phyloP scores from a whole-genome alignment of 2,329 filamentous ascomycete species.

The Hyphodiscus sp. region DNA sequence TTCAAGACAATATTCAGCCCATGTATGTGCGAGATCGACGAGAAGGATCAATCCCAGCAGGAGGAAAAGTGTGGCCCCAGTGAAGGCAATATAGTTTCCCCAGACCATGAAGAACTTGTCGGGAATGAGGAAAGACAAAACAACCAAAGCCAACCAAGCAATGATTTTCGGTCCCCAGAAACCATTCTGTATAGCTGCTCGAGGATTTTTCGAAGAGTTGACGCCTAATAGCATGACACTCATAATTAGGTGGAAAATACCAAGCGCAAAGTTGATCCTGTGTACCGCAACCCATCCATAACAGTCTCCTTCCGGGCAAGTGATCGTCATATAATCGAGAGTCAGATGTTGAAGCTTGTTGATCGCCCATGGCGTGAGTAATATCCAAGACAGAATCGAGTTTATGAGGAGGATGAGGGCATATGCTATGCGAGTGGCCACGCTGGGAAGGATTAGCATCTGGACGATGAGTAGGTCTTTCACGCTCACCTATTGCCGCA shows the following conservation, averaged over 20 bases:
- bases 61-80: slow-evolving; percentile 87
- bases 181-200: slow-evolving; percentile 90
- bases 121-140: slow-evolving; percentile 91
- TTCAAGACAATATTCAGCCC: slow-evolving; percentile 92
- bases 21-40: slow-evolving; percentile 91
- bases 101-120: slow-evolving; percentile 92
- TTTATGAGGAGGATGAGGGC: slow-evolving; percentile 92
- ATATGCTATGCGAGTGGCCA: slow-evolving; percentile 94
- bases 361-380: slow-evolving; percentile 98
- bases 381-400: slow-evolving; percentile 96
- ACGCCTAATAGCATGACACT: slow-evolving; percentile 82
- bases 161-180: slow-evolving; percentile 97
- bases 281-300: slow-evolving; percentile 96
- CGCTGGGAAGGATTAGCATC: slow-evolving; percentile 43
- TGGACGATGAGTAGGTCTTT: not conserved
- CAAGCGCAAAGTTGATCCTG: slow-evolving; percentile 95
- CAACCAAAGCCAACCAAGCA: slow-evolving; percentile 78
- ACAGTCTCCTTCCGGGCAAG: slow-evolving; percentile 83
- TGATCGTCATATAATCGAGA: slow-evolving; percentile 92
- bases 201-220: slow-evolving; percentile 75
- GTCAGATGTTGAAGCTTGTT: slow-evolving; percentile 90
- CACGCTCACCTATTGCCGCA: slow-evolving; percentile 78
- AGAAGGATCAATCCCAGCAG: slow-evolving; percentile 86
- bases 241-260: slow-evolving; percentile 84
- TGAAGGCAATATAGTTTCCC: slow-evolving; percentile 88